Evolutionary conservation across 352 stramenopile species (phyloP).

Genomic region (Pythium phragmitis): DNA sequence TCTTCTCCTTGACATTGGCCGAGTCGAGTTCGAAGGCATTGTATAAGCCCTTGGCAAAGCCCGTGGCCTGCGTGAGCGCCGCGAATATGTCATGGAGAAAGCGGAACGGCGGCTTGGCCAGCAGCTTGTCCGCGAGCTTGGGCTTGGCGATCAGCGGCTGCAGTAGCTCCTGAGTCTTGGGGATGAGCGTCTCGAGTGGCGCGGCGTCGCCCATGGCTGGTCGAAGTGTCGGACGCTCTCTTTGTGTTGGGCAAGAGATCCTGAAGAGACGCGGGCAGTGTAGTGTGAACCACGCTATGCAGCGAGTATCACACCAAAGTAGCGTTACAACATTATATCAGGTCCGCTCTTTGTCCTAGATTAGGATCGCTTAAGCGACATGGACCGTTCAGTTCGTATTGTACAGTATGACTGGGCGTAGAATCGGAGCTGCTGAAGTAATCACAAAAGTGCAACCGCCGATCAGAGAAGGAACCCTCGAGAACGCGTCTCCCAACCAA

Average conservation of each 20-base stretch:
- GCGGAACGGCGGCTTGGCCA: conserved; percentile 95
- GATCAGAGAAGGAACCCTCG: neutral
- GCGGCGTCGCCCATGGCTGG: conserved; percentile 42
- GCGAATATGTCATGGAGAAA: conserved; percentile 96
- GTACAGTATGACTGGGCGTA: conserved; percentile 5
- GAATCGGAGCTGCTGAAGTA: conserved; percentile 6
- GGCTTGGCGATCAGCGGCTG: conserved; percentile 92
- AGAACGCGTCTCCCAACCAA: neutral
- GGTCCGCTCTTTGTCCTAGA: neutral
- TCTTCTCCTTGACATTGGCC: conserved; percentile 85
- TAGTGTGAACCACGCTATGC: conserved; percentile 20
- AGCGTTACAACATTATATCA: neutral
- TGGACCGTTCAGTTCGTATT: neutral
- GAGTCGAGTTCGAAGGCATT: conserved; percentile 77
- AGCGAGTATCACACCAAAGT: too few relatives aligned
- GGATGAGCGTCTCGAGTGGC: conserved; percentile 63
- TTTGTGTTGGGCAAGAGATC: neutral
- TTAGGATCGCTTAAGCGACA: neutral
- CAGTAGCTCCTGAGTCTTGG: conserved; percentile 81
- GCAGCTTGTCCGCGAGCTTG: conserved; percentile 94
- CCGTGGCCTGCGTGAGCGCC: conserved; percentile 79
- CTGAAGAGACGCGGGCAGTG: conserved; percentile 11
- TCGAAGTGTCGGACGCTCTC: neutral
- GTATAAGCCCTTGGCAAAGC: conserved; percentile 87
- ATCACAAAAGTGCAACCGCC: conserved; percentile 12